Evolutionary conservation across 805 yeast genomes (phyloP).

Genomic region (Saturnispora kantuleensis): DNA sequence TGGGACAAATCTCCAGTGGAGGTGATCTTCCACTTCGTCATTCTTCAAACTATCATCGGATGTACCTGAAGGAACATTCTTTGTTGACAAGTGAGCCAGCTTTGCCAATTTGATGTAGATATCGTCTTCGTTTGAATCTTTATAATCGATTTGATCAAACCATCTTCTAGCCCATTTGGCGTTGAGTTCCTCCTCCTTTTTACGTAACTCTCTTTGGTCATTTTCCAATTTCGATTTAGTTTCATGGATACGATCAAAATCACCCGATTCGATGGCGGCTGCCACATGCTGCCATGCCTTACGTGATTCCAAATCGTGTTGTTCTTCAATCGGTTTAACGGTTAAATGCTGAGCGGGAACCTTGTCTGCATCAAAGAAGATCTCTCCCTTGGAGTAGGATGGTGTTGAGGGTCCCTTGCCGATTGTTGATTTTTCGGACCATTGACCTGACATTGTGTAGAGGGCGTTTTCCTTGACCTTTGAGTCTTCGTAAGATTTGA

Average conservation of each 20-base stretch:
- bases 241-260: slow-evolving; percentile 63
- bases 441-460: slow-evolving; percentile 80
- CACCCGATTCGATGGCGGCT: slow-evolving; percentile 66
- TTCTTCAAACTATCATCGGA: slow-evolving; percentile 27
- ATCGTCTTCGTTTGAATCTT: slow-evolving; percentile 19
- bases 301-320: slow-evolving; percentile 73
- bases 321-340: slow-evolving; percentile 78
- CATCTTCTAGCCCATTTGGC: slow-evolving; percentile 70
- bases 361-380: slow-evolving; percentile 56
- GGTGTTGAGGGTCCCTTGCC: slow-evolving; percentile 42
- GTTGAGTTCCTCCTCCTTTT: slow-evolving; percentile 57
- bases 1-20: slow-evolving; percentile 64
- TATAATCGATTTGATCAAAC: slow-evolving; percentile 49
- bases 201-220: slow-evolving; percentile 73
- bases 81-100: slow-evolving; percentile 46
- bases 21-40: slow-evolving; percentile 39
- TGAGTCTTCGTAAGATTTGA: slow-evolving; percentile 40
- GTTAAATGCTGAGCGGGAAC: slow-evolving; percentile 42
- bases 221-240: slow-evolving; percentile 77
- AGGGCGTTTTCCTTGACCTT: slow-evolving; percentile 51
- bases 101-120: slow-evolving; percentile 31
- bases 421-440: slow-evolving; percentile 73
- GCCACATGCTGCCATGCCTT: slow-evolving; percentile 89
- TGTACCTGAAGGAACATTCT: slow-evolving; percentile 62
- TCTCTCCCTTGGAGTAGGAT: slow-evolving; percentile 33